Evolutionary conservation across 2,329 filamentous ascomycete species (phyloP).

Genomic region (Boeremia exigua): DNA sequence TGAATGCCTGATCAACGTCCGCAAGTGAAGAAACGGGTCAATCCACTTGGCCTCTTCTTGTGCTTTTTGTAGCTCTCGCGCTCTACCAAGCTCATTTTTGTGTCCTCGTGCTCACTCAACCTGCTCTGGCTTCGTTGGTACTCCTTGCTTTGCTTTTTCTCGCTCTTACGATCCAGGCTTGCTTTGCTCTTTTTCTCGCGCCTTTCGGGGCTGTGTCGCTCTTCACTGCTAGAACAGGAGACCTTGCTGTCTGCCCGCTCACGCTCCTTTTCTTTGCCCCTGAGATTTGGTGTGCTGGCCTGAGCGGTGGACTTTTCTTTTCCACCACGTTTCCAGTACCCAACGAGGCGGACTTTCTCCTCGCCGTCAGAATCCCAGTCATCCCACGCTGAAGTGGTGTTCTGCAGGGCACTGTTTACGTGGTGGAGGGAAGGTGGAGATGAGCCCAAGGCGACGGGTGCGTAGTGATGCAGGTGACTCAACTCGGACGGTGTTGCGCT

Average conservation of each 20-base stretch:
- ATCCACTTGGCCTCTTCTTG: constrained; percentile 32
- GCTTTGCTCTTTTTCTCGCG: constrained; percentile 21
- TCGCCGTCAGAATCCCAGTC: constrained; percentile 45
- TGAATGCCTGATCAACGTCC: constrained; percentile 19
- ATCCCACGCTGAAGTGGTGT: constrained; percentile 45
- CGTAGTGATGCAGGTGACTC: constrained; percentile 31
- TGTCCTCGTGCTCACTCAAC: constrained; percentile 1
- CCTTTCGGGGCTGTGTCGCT: constrained; percentile 10
- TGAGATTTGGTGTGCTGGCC: not conserved
- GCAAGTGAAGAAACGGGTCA: constrained; percentile 44
- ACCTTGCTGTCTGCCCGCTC: constrained; percentile 15
- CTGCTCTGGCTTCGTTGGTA: constrained; percentile 11
- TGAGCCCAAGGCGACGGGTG: constrained; percentile 23
- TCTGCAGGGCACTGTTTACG: constrained; percentile 35
- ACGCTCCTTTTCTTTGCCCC: constrained; percentile 13
- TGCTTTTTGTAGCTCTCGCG: constrained; percentile 26
- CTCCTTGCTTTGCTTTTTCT: constrained; percentile 20
- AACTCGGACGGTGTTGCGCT: constrained; percentile 40
- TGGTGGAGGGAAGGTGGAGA: constrained; percentile 23
- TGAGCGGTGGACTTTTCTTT: constrained; percentile 7
- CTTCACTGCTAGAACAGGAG: constrained; percentile 8
- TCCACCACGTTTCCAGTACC: constrained; percentile 28
- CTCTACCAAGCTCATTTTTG: constrained; percentile 12
- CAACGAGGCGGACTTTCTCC: constrained; percentile 38
- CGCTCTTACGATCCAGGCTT: constrained; percentile 18